A percentile compares a stretch with the other conserved stretches of the same genome.
Evolutionary conservation across 768 basidiomycete genomes (phyloP).

Genomic region (Mrakia blollopis): DNA sequence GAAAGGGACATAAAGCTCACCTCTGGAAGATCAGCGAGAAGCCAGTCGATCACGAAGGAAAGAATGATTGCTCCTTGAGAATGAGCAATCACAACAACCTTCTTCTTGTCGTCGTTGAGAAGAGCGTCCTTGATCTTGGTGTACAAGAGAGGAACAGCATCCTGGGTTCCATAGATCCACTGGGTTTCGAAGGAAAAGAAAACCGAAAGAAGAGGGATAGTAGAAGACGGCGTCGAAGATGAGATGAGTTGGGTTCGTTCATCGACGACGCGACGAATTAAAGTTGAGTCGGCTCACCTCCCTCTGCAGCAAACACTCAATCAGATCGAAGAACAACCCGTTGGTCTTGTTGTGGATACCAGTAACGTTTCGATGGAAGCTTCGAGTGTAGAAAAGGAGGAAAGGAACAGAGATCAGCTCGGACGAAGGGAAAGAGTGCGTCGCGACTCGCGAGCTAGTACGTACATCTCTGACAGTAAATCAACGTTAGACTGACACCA

Average conservation of each 20-base stretch:
- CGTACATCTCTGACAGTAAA: slow-evolving; percentile 2
- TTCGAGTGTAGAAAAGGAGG: background rate
- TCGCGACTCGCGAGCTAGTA: background rate
- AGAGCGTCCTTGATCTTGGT: slow-evolving; percentile 32
- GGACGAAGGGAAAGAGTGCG: background rate
- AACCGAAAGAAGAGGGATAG: background rate
- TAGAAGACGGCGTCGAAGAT: slow-evolving; percentile 17
- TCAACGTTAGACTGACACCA: background rate
- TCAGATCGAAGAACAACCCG: slow-evolving; percentile 39
- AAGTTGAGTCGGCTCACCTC: slow-evolving; percentile 33
- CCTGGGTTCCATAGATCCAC: background rate
- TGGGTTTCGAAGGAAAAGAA: background rate
- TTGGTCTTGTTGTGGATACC: slow-evolving; percentile 38
- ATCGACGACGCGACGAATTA: background rate
- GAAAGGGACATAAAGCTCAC: background rate
- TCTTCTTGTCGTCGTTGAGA: slow-evolving; percentile 33
- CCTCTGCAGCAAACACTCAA: slow-evolving; percentile 40
- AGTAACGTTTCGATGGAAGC: slow-evolving; percentile 36
- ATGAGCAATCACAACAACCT: slow-evolving; percentile 39
- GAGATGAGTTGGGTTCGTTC: background rate
- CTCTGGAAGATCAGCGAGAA: slow-evolving; percentile 19
- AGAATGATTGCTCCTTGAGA: slow-evolving; percentile 39
- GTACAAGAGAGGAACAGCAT: background rate
- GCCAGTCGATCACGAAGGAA: slow-evolving; percentile 22
- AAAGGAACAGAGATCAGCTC: background rate